phyloP scores from a whole-genome alignment of 2,329 filamentous ascomycete species.

The Dactylellina sp. region DNA sequence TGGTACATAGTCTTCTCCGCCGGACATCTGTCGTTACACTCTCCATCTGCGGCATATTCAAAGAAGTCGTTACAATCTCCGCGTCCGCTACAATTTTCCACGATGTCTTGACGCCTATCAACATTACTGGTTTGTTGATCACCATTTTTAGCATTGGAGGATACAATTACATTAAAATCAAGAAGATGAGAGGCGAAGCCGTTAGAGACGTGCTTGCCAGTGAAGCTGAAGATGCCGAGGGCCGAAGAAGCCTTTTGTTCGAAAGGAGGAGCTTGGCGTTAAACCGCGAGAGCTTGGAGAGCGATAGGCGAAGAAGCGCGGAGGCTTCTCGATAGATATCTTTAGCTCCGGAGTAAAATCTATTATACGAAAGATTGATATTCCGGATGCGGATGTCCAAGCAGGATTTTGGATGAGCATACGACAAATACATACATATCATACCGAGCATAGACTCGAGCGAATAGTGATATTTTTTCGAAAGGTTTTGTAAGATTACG shows the following conservation, averaged over 20 bases:
- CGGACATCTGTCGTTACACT: conserved; percentile 95
- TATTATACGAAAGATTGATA: neutral
- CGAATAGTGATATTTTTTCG: neutral
- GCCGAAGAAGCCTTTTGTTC: conserved; percentile 41
- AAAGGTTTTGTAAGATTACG: conserved; percentile 8
- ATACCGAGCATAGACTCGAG: neutral
- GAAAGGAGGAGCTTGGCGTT: conserved; percentile 43
- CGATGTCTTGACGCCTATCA: conserved; percentile 86
- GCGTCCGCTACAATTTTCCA: conserved; percentile 89
- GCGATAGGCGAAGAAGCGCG: conserved; percentile 13
- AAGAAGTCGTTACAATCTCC: conserved; percentile 95
- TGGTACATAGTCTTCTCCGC: conserved; percentile 73
- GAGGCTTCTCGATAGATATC: conserved; percentile 15
- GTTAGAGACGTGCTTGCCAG: conserved; percentile 61
- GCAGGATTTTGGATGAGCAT: neutral
- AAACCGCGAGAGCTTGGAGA: conserved; percentile 40
- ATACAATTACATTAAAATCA: conserved; percentile 96
- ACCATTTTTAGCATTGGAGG: conserved; percentile 86
- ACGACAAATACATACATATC: neutral
- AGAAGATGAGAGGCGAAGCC: conserved; percentile 85
- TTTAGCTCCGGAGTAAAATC: neutral
- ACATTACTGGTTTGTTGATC: conserved; percentile 85
- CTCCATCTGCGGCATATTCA: conserved; percentile 97
- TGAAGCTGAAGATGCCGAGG: conserved; percentile 48
- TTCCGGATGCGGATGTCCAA: neutral